Base-by-base conservation (phyloP, 306 rosid species). In the Sindora glabra region DNA sequence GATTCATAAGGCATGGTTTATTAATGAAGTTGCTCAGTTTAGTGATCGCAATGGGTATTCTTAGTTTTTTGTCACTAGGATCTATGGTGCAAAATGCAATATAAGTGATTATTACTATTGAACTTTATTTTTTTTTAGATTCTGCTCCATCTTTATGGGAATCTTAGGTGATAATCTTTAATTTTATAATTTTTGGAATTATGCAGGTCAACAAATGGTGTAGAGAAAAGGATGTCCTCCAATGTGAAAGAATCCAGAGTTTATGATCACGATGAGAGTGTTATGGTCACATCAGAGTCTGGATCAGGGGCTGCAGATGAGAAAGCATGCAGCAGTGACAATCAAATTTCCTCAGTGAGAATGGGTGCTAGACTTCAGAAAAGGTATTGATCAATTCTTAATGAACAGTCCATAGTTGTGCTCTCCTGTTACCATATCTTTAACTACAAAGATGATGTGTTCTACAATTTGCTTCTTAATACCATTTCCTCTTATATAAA, bases 241-340 rank as follows among this genome's bases (percentile, higher is more conserved):
- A 78, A 51, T 40, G 73, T 65, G 59, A 77, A 62, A 39, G 85
- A 73, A 46, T 75, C 75, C 62, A 79, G 77, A 71, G 71, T 73
- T 54, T 48, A 39, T 52, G 83, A 73, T 56, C 73, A 29, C 14
- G 84, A 71, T 64, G 89, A 64, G 59, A 67, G 79, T 79, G 74
- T 74, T 41, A 70, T 77, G 23, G 74, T 73, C 64, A 71, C 95
- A 38, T 84, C 97, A 22, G 97, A 86, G 66, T 86, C 95, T 59
- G 59, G 80, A 56, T 89, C 97, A 5, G 79, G 78, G 85, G 86
- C 67, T 61, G 84, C 89, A 36, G 91, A 83, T 46, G 95, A 86
- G 72, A 89, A 70, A 69, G 83, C 81, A 69, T 81, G 81, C 47
- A 79, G 88, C 45, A 81, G 95, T 67, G 97, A 86, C 70, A 81